Percentiles rank a stretch among this genome's conserved stretches.
phyloP scores from a whole-genome alignment of 1,284 basidiomycete species.

The Ustilago vetiveriae region DNA sequence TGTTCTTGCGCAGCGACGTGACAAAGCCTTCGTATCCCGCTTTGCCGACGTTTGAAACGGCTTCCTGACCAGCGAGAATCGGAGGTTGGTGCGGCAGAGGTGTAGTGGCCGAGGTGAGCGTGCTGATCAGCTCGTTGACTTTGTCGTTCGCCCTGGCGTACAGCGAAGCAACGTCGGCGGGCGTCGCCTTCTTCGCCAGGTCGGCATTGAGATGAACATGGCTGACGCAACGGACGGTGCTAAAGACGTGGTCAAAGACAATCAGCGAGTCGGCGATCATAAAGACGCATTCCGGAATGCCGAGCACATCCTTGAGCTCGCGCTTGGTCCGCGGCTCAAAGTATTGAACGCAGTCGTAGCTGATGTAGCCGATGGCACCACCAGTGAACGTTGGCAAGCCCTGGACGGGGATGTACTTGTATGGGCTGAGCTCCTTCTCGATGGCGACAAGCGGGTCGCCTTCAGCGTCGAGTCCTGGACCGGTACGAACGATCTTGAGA shows the following conservation, averaged over 20 bases:
- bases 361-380: constrained; percentile 96
- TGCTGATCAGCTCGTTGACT: constrained; percentile 36
- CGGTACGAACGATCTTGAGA: constrained; percentile 88
- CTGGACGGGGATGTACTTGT: constrained; percentile 89
- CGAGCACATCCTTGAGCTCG: constrained; percentile 75
- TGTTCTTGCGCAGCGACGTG: constrained; percentile 89
- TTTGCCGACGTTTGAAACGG: constrained; percentile 90
- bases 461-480: constrained; percentile 80
- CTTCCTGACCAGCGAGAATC: constrained; percentile 66
- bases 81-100: constrained; percentile 71
- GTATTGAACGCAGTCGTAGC: constrained; percentile 94
- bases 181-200: constrained; percentile 71
- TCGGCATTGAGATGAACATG: constrained; percentile 82
- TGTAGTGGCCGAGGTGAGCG: constrained; percentile 68
- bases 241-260: constrained; percentile 96
- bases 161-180: constrained; percentile 67
- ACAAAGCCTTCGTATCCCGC: constrained; percentile 92
- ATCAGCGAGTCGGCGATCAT: constrained; percentile 95
- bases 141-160: constrained; percentile 45
- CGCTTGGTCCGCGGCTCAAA: constrained; percentile 79
- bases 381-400: constrained; percentile 95
- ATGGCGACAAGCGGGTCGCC: constrained; percentile 89
- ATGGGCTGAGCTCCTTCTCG: constrained; percentile 84
- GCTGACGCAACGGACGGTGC: constrained; percentile 90
- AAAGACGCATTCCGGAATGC: constrained; percentile 93